Evolutionary conservation across 2,329 filamentous ascomycete species (phyloP).

Genomic region (Pseudocercospora fijiensis): DNA sequence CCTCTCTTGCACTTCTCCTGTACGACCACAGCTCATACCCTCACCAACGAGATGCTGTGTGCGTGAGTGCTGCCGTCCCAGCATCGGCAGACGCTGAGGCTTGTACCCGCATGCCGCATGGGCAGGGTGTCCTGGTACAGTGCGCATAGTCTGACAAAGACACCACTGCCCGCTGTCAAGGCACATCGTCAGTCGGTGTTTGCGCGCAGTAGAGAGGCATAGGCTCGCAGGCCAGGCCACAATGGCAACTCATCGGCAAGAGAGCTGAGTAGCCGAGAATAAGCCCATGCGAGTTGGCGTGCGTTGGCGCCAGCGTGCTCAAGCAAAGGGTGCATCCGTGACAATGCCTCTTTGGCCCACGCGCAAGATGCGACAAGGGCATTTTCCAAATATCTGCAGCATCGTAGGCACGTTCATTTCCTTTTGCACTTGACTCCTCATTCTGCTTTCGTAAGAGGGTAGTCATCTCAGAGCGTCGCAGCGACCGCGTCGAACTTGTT

Average conservation of each 20-base stretch:
- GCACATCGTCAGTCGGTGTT: constrained; percentile 25
- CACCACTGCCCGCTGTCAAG: constrained; percentile 24
- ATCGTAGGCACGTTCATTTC: constrained; percentile 26
- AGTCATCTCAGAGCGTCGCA: constrained; percentile 8
- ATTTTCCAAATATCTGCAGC: constrained; percentile 31
- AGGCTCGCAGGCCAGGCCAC: constrained; percentile 22
- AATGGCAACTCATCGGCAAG: constrained; percentile 24
- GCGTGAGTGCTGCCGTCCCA: constrained; percentile 23
- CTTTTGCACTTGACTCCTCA: constrained; percentile 18
- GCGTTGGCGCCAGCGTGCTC: constrained; percentile 30
- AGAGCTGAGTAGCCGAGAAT: constrained; percentile 24
- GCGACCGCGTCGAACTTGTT: constrained; percentile 23
- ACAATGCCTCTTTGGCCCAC: constrained; percentile 30
- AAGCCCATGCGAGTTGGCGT: constrained; percentile 31
- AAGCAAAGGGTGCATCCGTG: constrained; percentile 31
- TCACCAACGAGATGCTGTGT: constrained; percentile 26
- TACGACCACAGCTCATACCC: constrained; percentile 21
- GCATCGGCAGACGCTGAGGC: constrained; percentile 21
- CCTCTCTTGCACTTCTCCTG: constrained; percentile 17
- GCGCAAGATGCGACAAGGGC: constrained; percentile 28
- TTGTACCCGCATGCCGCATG: constrained; percentile 25
- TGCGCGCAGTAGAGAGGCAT: constrained; percentile 26
- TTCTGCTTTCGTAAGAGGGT: not conserved
- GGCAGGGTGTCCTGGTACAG: constrained; percentile 22
- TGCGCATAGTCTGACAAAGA: constrained; percentile 27